These are phyloP conservation scores for Paecilomyces formosus DNA, from an alignment of 2,329 filamentous ascomycete species.

Conservation along the genomic window DNA sequence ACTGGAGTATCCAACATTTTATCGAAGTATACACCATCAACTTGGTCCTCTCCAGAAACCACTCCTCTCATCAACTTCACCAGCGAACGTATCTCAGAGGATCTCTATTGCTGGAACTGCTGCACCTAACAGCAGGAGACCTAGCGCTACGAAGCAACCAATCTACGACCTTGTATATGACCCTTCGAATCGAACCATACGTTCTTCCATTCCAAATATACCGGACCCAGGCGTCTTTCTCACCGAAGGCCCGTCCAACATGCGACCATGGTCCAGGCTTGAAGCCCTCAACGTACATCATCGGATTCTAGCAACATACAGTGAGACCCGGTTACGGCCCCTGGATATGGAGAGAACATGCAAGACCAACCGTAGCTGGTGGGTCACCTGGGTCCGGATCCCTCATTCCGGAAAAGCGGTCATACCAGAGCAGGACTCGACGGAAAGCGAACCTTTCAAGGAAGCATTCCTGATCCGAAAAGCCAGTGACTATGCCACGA, in stretches of 20 bases:
- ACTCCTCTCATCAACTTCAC: conserved; percentile 40
- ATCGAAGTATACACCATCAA: conserved; percentile 42
- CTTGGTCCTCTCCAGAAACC: conserved; percentile 41
- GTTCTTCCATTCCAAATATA: conserved; percentile 58
- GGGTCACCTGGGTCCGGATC: conserved; percentile 58
- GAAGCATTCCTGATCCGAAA: conserved; percentile 42
- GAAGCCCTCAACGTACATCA: conserved; percentile 57
- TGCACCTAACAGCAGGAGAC: conserved; percentile 22
- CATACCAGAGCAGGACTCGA: background rate
- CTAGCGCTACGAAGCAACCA: conserved; percentile 28
- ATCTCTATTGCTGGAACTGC: conserved; percentile 24
- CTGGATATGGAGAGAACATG: conserved; percentile 53
- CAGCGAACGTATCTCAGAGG: conserved; percentile 31
- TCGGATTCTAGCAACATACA: conserved; percentile 50
- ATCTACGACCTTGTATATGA: conserved; percentile 58
- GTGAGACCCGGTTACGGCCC: conserved; percentile 39
- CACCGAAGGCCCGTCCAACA: conserved; percentile 4
- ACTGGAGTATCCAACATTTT: conserved; percentile 36
- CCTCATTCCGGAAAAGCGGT: conserved; percentile 12
- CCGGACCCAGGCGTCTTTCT: conserved; percentile 42
- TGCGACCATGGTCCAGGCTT: conserved; percentile 42
- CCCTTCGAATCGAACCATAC: conserved; percentile 49
- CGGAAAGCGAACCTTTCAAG: conserved; percentile 11
- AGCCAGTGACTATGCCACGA: conserved; percentile 32
- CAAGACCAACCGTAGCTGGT: conserved; percentile 60